phyloP scores from a whole-genome alignment of 139 green algal species.

The Ettlia oleoabundans region DNA sequence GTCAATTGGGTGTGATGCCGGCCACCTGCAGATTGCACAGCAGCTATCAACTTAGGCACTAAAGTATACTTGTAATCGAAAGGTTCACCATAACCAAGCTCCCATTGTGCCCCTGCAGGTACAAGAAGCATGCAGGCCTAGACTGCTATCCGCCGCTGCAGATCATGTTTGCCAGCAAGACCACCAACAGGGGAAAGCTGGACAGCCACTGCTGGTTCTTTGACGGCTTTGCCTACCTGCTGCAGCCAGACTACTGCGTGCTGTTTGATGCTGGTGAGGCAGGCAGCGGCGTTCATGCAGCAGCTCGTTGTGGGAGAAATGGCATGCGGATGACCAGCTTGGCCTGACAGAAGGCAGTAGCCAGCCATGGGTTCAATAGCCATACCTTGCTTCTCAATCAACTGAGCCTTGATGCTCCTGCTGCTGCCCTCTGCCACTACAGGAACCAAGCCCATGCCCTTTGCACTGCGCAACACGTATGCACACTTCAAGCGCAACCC shows the following conservation, averaged over 20 bases:
- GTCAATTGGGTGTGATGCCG: not conserved
- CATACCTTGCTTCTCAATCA: too few relatives aligned
- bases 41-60: too few relatives aligned
- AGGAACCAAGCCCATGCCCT: slow-evolving; percentile 49
- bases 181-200: slow-evolving; percentile 50
- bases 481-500: slow-evolving; percentile 54
- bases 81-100: too few relatives aligned
- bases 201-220: slow-evolving; percentile 59
- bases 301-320: not conserved
- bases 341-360: too few relatives aligned
- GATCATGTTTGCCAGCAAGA: slow-evolving; percentile 48
- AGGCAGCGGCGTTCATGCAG: not conserved
- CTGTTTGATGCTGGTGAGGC: slow-evolving; percentile 49
- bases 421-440: not conserved
- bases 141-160: slow-evolving; percentile 56
- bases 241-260: slow-evolving; percentile 55
- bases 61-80: too few relatives aligned
- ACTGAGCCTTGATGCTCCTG: too few relatives aligned
- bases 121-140: slow-evolving; percentile 56
- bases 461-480: slow-evolving; percentile 44
- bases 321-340: not conserved
- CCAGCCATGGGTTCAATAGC: too few relatives aligned
- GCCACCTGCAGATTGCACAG: too few relatives aligned
- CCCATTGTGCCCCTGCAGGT: slow-evolving; percentile 1
- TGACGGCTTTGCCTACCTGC: slow-evolving; percentile 52